Percentiles rank a stretch among this genome's conserved stretches.
phyloP scores from a whole-genome alignment of 331 rosid species.

The Cydonia oblonga region DNA sequence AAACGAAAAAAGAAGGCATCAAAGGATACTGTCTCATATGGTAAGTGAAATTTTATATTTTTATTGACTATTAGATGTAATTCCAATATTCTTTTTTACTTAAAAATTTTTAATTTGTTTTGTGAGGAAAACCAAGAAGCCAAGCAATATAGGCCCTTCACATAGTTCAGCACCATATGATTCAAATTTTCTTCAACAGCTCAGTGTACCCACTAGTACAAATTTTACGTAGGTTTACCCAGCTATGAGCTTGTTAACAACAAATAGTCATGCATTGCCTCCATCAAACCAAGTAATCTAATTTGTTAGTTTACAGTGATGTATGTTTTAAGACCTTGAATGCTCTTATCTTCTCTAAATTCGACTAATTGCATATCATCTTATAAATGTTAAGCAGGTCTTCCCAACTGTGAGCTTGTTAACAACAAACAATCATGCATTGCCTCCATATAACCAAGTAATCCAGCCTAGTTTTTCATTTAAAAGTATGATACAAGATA shows the following conservation, averaged over 20 bases:
- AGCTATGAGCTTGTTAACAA: background rate
- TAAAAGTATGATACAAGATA: background rate
- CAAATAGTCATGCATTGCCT: background rate
- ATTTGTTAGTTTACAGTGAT: background rate
- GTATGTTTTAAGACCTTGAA: background rate
- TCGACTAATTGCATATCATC: background rate
- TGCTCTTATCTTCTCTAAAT: background rate
- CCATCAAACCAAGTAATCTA: background rate
- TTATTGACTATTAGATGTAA: background rate
- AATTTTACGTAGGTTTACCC: background rate
- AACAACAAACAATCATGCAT: no score
- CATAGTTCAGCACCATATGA: background rate
- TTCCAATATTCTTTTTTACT: background rate
- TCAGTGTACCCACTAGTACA: background rate
- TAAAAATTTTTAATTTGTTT: background rate
- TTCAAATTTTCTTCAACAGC: no score
- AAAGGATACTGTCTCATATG: background rate
- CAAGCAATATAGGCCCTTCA: background rate
- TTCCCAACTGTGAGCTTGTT: no score
- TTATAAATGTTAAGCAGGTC: no score
- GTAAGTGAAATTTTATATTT: background rate
- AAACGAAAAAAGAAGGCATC: background rate
- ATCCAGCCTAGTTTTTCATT: background rate
- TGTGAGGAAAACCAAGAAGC: background rate
- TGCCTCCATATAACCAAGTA: no score